These are phyloP conservation scores for Penicillium sp. DNA, from an alignment of 2,329 filamentous ascomycete genomes.

Conservation along the genomic window DNA sequence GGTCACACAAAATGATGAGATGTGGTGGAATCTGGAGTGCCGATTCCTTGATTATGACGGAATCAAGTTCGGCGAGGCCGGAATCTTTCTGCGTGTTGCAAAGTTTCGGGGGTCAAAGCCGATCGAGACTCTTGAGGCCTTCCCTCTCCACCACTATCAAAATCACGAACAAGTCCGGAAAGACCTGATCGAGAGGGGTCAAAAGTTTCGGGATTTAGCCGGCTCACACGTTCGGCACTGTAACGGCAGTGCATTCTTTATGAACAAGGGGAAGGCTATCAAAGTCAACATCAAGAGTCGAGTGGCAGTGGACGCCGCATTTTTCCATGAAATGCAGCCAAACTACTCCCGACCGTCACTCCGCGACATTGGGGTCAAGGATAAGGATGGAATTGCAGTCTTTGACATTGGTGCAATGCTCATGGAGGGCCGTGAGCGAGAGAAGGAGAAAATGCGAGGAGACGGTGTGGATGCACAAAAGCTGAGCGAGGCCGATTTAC, in stretches of 20 bases:
- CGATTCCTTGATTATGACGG: slow-evolving; percentile 32
- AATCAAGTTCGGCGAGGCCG: slow-evolving; percentile 24
- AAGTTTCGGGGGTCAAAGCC: slow-evolving; percentile 28
- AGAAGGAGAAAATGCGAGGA: slow-evolving; percentile 14
- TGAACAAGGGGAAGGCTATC: slow-evolving; percentile 24
- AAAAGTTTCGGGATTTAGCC: slow-evolving; percentile 29
- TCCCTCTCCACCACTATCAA: slow-evolving; percentile 31
- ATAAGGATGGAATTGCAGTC: slow-evolving; percentile 12
- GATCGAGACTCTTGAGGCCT: slow-evolving; percentile 31
- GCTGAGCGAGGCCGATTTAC: slow-evolving; percentile 16
- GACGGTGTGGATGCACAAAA: slow-evolving; percentile 9
- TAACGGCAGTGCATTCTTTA: slow-evolving; percentile 33
- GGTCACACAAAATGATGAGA: slow-evolving; percentile 17
- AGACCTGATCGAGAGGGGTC: slow-evolving; percentile 25
- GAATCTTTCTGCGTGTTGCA: slow-evolving; percentile 22
- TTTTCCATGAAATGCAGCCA: slow-evolving; percentile 24
- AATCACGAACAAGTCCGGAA: slow-evolving; percentile 19
- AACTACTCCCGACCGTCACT: slow-evolving; percentile 23
- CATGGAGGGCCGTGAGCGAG: slow-evolving; percentile 8
- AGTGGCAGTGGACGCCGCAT: slow-evolving; percentile 21
- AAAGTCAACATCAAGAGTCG: slow-evolving; percentile 23
- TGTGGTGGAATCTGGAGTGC: slow-evolving; percentile 26
- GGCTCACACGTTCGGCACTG: slow-evolving; percentile 29
- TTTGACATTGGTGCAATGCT: slow-evolving; percentile 12
- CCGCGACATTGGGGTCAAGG: slow-evolving; percentile 10